Conservation (phyloP, 2,329 filamentous ascomycete species). For the Penicillium sp. region DNA sequence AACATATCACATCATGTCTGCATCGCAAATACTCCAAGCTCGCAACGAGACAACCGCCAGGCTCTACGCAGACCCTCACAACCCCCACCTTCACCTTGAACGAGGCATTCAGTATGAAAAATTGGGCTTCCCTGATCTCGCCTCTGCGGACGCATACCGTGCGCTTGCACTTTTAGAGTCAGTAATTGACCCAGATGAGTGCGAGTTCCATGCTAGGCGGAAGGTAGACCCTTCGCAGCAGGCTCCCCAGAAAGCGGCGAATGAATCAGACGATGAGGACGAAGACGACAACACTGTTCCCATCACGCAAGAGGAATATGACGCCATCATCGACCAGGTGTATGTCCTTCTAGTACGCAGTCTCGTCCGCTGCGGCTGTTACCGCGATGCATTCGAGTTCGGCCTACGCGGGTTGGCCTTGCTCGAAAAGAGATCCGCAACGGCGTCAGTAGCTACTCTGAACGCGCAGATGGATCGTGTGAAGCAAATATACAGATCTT, state of each 20-base stretch:
- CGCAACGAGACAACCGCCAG: conserved; percentile 55
- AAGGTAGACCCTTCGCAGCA: conserved; percentile 25
- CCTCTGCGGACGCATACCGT: conserved; percentile 83
- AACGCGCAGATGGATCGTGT: conserved; percentile 28
- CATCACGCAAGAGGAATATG: conserved; percentile 33
- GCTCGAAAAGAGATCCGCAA: conserved; percentile 10
- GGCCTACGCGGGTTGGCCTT: conserved; percentile 31
- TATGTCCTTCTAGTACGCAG: conserved; percentile 37
- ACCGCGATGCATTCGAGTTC: conserved; percentile 42
- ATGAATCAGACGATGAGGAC: conserved; percentile 31
- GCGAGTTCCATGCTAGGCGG: conserved; percentile 73
- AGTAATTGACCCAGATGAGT: conserved; percentile 66
- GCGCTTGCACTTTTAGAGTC: conserved; percentile 86
- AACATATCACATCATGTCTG: conserved; percentile 13
- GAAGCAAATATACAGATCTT: conserved; percentile 22
- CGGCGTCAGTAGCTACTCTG: conserved; percentile 13
- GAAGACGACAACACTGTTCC: conserved; percentile 39
- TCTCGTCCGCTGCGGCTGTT: conserved; percentile 38
- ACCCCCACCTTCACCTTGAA: conserved; percentile 38
- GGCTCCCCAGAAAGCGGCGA: conserved; percentile 1
- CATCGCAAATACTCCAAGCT: conserved; percentile 28
- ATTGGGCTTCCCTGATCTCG: conserved; percentile 84
- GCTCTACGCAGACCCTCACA: conserved; percentile 41
- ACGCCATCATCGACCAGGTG: conserved; percentile 34
- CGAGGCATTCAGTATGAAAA: conserved; percentile 69